Percentiles rank a stretch among this genome's conserved stretches.
phyloP scores from a whole-genome alignment of 2,329 filamentous ascomycete genomes.

The Dactylella cylindrospora region DNA sequence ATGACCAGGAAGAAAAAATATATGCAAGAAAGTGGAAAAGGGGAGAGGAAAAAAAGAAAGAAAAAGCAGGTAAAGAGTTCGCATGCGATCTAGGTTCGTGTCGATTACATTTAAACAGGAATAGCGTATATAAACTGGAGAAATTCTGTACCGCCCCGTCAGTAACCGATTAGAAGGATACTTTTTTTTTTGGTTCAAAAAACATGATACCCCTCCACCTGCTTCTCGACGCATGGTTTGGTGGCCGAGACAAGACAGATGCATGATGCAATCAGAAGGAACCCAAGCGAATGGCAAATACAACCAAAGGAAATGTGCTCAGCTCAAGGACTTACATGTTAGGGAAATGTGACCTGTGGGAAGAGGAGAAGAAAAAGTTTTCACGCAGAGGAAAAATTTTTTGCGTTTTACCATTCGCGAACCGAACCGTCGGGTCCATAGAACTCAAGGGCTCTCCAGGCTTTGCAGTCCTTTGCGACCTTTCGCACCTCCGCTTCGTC shows the following conservation, averaged over 20 bases:
- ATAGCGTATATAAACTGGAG: slow-evolving; percentile 14
- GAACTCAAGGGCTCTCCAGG: slow-evolving; percentile 69
- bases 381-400: slow-evolving; percentile 8
- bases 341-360: slow-evolving; percentile 16
- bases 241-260: slow-evolving; percentile 27
- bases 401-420: slow-evolving; percentile 63
- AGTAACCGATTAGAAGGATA: slow-evolving; percentile 42
- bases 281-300: slow-evolving; percentile 26
- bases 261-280: slow-evolving; percentile 40
- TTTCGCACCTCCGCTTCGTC: slow-evolving; percentile 68
- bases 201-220: slow-evolving; percentile 2
- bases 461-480: slow-evolving; percentile 59
- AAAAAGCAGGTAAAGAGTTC: neutral
- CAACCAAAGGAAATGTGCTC: neutral
- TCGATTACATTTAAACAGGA: slow-evolving; percentile 7
- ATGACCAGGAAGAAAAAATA: slow-evolving; percentile 12
- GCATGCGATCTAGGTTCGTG: no score
- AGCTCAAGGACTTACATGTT: no score
- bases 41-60: slow-evolving; percentile 7
- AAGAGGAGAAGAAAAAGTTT: slow-evolving; percentile 23
- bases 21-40: slow-evolving; percentile 25
- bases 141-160: slow-evolving; percentile 24
- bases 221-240: slow-evolving; percentile 37
- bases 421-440: slow-evolving; percentile 67
- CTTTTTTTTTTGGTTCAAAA: neutral